A percentile compares a stretch with the other conserved stretches of the same genome.
Evolutionary conservation across 768 basidiomycete genomes (phyloP).

Genomic region (Mycena sanguinolenta): DNA sequence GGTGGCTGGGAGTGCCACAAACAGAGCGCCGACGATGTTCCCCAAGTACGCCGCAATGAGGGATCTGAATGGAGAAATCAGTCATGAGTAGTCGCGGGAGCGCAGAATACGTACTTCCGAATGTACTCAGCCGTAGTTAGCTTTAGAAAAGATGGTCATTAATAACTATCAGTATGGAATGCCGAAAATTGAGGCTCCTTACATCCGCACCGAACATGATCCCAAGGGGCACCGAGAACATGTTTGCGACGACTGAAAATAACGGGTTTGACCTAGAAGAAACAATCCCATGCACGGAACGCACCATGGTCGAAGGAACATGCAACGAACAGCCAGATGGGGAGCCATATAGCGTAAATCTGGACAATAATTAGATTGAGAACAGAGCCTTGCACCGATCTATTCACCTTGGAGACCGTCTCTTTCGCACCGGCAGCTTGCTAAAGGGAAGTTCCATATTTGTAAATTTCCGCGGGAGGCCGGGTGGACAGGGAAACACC

Average conservation of each 20-base stretch:
- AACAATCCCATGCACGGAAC: slow-evolving; percentile 24
- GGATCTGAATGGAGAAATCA: neutral
- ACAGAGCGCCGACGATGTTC: slow-evolving; percentile 74
- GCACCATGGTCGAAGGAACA: slow-evolving; percentile 80
- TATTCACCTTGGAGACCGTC: slow-evolving; percentile 72
- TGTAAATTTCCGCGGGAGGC: neutral
- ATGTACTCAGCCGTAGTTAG: slow-evolving; percentile 71
- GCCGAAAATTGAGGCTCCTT: slow-evolving; percentile 40
- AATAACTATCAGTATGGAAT: neutral
- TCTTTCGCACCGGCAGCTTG: slow-evolving; percentile 79
- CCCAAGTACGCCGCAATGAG: slow-evolving; percentile 72
- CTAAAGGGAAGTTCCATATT: slow-evolving; percentile 52
- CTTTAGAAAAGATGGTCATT: slow-evolving; percentile 42
- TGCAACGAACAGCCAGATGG: slow-evolving; percentile 83
- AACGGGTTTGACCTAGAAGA: slow-evolving; percentile 14
- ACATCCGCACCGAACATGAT: slow-evolving; percentile 80
- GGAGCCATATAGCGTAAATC: slow-evolving; percentile 78
- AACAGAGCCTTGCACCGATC: neutral
- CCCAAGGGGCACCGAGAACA: slow-evolving; percentile 79
- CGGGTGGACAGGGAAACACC: slow-evolving; percentile 39
- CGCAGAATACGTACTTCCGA: slow-evolving; percentile 62
- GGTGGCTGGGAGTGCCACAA: slow-evolving; percentile 73
- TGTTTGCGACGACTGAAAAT: slow-evolving; percentile 75
- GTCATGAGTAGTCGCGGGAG: neutral
- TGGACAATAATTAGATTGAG: slow-evolving; percentile 34